phyloP scores from a whole-genome alignment of 2,329 filamentous ascomycete species.

The Aspergillus quadrilineatus region DNA sequence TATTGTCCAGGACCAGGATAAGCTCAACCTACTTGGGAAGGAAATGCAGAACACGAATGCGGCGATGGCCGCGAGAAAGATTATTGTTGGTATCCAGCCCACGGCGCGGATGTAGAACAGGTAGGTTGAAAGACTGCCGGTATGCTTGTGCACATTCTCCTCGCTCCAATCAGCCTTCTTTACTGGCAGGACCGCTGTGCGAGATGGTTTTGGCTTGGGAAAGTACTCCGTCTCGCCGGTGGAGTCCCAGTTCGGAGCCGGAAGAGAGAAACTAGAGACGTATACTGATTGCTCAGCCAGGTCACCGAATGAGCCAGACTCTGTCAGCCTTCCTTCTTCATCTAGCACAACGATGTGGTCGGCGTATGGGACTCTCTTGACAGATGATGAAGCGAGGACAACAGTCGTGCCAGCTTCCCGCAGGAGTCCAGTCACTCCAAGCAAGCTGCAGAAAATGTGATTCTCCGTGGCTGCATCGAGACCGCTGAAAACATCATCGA shows the following conservation, averaged over 20 bases:
- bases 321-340: too few species aligned
- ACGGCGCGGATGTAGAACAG: constrained; percentile 41
- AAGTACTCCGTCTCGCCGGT: too few species aligned
- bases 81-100: constrained; percentile 34
- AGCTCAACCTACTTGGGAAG: constrained; percentile 35
- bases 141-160: not conserved
- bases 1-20: not conserved
- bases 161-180: too few species aligned
- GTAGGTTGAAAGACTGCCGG: constrained; percentile 46
- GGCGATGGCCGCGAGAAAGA: constrained; percentile 40
- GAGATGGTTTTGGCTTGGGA: too few species aligned
- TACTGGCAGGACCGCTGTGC: too few species aligned
- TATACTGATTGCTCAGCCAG: constrained; percentile 29
- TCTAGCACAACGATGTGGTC: constrained; percentile 46
- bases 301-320: too few species aligned
- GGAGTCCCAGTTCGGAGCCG: not conserved
- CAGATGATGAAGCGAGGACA: constrained; percentile 37
- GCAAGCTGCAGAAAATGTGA: constrained; percentile 48
- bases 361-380: constrained; percentile 42
- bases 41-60: constrained; percentile 43
- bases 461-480: constrained; percentile 52
- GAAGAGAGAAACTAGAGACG: constrained; percentile 35
- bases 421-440: constrained; percentile 48
- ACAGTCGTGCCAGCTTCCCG: constrained; percentile 41
- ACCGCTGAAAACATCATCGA: constrained; percentile 55